Base-by-base conservation (phyloP, 805 yeast genomes). In the Candida koratica region DNA sequence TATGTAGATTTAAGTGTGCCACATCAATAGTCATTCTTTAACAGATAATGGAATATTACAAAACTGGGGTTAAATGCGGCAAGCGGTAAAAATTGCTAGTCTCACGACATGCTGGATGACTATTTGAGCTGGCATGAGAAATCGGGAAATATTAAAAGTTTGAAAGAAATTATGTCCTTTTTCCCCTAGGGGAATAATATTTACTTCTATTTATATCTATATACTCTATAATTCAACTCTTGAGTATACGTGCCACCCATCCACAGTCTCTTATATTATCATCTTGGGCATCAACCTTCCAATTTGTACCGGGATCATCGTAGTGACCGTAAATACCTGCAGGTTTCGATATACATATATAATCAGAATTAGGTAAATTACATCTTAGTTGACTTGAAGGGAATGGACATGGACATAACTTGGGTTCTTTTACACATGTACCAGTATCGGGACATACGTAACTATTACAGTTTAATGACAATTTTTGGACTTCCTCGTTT, bases 401-500 rank as follows among this genome's bases (percentile, higher is more conserved):
- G 53, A 77, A 90, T 2, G 86, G 87, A 56, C 98, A 93, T 1
- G 97, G 96, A 56, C 98, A 93, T 34, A 81, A 84, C 6, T 69
- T 47, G 0, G 86, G 77, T 1, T 59, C 49, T 2, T 70, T 68
- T 0, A 86, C 98, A 63, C 98, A 93, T 7, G 68, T 68, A 26
- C 79, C 66, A 0, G 97, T 86, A 47, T 81, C 95, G 3, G 86
- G 86, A 54, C 98, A 93, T 23, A 90, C 59, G 55, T 81, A 90
- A 5, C 65, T 64, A 7, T 61, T 58, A 53, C 98, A 93, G 3
- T 66, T 61, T 19, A 54, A 47, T 29, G 63, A 59, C 25, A 71
- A 55, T 34, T 60, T 61, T 30, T 57, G 49, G 10, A 51, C 44
- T 42, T 71, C 77, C 36, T 61, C 58, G 23, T 66, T 61, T 20